phyloP scores from a whole-genome alignment of 768 basidiomycete species.

The Lentinula sp. region DNA sequence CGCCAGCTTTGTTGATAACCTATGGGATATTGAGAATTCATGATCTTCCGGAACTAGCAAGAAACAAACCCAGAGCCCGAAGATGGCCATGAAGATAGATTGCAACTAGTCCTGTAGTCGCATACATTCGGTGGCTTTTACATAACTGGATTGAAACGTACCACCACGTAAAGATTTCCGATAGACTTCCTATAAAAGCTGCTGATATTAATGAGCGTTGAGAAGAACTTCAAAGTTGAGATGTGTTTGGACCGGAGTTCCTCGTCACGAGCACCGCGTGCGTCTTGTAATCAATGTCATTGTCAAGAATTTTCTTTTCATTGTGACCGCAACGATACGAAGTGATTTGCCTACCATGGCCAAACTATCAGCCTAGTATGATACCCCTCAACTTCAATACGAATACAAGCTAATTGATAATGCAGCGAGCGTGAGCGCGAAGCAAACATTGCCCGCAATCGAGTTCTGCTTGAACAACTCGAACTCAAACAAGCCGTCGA shows the following conservation, averaged over 20 bases:
- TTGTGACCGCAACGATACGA: too few species aligned
- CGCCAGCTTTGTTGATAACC: slow-evolving; percentile 98
- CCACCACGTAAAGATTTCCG: too few species aligned
- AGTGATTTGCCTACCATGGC: neutral
- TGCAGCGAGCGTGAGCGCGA: slow-evolving; percentile 63
- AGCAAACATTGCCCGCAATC: slow-evolving; percentile 79
- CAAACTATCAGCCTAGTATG: neutral
- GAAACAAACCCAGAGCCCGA: slow-evolving; percentile 65
- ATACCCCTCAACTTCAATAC: too few species aligned
- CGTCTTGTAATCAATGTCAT: too few species aligned
- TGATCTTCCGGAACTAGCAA: neutral
- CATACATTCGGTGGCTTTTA: neutral
- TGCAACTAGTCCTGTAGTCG: neutral
- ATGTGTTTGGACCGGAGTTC: too few species aligned
- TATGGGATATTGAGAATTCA: slow-evolving; percentile 23
- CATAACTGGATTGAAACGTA: too few species aligned
- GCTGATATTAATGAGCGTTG: neutral
- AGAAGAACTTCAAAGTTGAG: neutral
- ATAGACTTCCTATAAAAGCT: too few species aligned
- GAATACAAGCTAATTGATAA: neutral
- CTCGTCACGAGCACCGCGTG: too few species aligned
- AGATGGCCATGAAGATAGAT: slow-evolving; percentile 57
- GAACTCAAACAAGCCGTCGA: slow-evolving; percentile 54
- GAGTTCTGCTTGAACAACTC: slow-evolving; percentile 65
- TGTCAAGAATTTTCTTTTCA: too few species aligned